Percentiles rank a stretch among this genome's conserved stretches.
Conservation (phyloP, 345 rosid genomes). For the Populus euphratica region DNA sequence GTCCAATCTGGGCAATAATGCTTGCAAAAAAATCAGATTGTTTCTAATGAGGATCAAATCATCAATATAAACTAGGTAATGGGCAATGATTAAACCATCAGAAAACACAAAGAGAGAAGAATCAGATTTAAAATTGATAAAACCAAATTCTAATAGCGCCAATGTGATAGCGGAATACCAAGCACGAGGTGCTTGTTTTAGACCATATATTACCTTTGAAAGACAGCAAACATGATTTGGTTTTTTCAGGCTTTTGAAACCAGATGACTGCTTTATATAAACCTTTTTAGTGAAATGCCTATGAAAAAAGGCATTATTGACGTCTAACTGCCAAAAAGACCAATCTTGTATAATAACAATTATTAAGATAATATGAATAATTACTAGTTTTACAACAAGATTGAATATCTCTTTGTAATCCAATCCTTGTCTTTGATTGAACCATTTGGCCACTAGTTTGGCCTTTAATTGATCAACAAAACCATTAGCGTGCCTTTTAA, state of each 20-base stretch:
- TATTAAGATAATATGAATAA: accelerated
- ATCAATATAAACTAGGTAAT: too few species aligned
- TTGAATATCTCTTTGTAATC: neutral
- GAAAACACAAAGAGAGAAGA: neutral
- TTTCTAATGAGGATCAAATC: too few species aligned
- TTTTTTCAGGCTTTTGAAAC: neutral
- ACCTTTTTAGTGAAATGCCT: neutral
- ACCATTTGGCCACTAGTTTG: neutral
- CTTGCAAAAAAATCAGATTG: too few species aligned
- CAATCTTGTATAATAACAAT: neutral
- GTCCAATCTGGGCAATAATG: too few species aligned
- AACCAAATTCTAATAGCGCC: neutral
- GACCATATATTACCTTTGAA: neutral
- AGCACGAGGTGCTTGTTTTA: neutral
- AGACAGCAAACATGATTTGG: neutral
- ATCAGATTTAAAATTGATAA: neutral
- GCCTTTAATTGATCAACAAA: accelerated
- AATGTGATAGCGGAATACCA: neutral
- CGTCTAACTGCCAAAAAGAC: accelerated
- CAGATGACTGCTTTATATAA: accelerated
- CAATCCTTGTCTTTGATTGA: neutral
- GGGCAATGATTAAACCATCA: too few species aligned
- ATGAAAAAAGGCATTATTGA: neutral
- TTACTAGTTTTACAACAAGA: accelerated
- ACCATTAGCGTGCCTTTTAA: accelerated